Conservation (phyloP, 441 rosid species). For the Eutrema salsugineum region DNA sequence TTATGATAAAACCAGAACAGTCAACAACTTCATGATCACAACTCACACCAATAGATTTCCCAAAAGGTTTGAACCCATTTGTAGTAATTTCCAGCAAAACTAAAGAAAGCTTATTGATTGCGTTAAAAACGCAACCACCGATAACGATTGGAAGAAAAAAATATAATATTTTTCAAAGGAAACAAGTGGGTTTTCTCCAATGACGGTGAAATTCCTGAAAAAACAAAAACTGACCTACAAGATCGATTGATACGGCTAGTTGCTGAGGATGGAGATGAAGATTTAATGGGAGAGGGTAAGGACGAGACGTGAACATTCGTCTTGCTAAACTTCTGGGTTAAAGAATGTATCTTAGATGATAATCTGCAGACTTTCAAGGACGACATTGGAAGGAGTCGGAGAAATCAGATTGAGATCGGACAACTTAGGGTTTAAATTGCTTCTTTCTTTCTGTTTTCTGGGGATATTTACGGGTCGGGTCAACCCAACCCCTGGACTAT, state of each 20-base stretch:
- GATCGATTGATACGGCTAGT: conserved; percentile 10
- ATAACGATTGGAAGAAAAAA: background rate
- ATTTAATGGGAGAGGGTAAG: conserved; percentile 20
- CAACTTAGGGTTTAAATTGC: conserved; percentile 20
- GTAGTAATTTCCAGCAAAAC: background rate
- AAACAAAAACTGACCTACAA: conserved; percentile 8
- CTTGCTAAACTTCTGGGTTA: conserved; percentile 22
- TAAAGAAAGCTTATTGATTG: background rate
- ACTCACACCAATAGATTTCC: background rate
- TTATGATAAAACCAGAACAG: background rate
- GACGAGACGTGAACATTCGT: conserved; percentile 5
- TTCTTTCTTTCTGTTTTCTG: background rate
- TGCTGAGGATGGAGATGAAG: conserved; percentile 10
- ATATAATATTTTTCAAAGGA: background rate
- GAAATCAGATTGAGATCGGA: conserved; percentile 2
- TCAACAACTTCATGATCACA: background rate
- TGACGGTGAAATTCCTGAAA: background rate
- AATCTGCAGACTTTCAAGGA: conserved; percentile 29
- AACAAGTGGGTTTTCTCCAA: background rate
- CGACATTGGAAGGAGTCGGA: conserved; percentile 15
- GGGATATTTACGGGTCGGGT: conserved; percentile 5
- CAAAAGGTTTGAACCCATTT: background rate
- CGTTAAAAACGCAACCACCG: background rate
- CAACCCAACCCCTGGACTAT: background rate
- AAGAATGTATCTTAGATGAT: conserved; percentile 22